Evolutionary conservation across 768 basidiomycete species (phyloP), one percentile per base, ranked within the genome.

Genomic region (Tricholoma flavovirens): DNA sequence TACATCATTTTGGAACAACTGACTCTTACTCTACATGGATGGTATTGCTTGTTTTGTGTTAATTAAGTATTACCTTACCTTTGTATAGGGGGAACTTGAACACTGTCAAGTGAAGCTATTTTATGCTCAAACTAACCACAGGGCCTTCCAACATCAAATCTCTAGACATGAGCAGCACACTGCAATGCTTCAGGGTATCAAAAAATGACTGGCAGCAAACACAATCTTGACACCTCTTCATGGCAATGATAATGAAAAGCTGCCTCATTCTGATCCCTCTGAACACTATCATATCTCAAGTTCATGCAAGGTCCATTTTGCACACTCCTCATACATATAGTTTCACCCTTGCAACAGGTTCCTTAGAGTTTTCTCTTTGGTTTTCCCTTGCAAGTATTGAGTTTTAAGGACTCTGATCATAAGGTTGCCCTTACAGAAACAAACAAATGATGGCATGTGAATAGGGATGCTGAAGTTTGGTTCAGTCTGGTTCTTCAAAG

Each of bases 11-110:
- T 17, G 70, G 73, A 0, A 73, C 67, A 0, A 70, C 69, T 5
- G 70, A 75, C 48, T 71, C 66, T 1, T 74, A 68, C 43, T 69
- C 69, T 0, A 74, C 69, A 1, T 67, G 72, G 17, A 53, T 59
- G 19, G 71, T 75, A 50, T 38, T n/a, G n/a, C n/a, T 62, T 51
- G 33, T 19, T 49, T 15, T 15, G 8, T 7, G 19, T 7, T 7
- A 49, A n/a, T 29, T 17, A 24, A n/a, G 49, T 49, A 29, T 30
- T 29, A 49, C 17, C 33, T 49, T 49, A 33, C 5, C 15, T n/a
- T 29, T 30, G 17, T 30, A 17, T 30, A 51, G 49, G 49, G 49
- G n/a, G n/a, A 51, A 51, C 32, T 14, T 9, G 32, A 30, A 17
- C 49, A 51, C 14, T 30, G 15, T 15, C n/a, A 5, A 30, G 49